Base-by-base conservation (phyloP, 139 green algal genomes). In the Mesotaenium endlicherianum region DNA sequence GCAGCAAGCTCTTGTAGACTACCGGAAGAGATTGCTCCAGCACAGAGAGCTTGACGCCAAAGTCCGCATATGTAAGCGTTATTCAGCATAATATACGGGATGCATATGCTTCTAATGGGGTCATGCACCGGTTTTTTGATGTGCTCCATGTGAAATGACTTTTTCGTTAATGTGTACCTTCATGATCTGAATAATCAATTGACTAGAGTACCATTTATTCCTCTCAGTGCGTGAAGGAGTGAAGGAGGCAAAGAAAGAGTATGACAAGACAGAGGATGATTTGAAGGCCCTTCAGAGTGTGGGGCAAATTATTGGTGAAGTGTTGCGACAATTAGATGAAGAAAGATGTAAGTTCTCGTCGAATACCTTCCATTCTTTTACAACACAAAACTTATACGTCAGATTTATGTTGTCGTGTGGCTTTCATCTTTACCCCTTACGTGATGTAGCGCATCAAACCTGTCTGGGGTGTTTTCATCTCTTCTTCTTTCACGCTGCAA, bases 201-300 rank as follows among this genome's bases (percentile, higher is more conserved):
- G n/a, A n/a, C n/a, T n/a, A n/a, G n/a, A n/a, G n/a, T n/a, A n/a
- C n/a, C n/a, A n/a, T n/a, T n/a, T n/a, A n/a, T 31, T 82, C 6
- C 40, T 60, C 69, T 60, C 84, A 89, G 84, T 89, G 39, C 39
- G 95, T 1, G 92, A 97, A 1, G 82, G 93, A 17, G 91, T 98
- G 0, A 96, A 95, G 87, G 90, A 92, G 47, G 77, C 93, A 0
- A 94, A 96, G 70, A 94, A 93, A 83, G 92, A 97, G 4, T 98
- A 96, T 86, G 97, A 99, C 83, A 98, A 99, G 89, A 99, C 96
- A n/a, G 97, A 99, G 90, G 95, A 98, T 44, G 97, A 99, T 75
- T 88, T 99, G 3, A 98, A 98, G 74, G 95, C 96, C 8, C 88
- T 99, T 83, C 97, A 99, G 85, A 98, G 94, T 82, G 97, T 99